A percentile compares a stretch with the other conserved stretches of the same genome.
Evolutionary conservation across 306 rosid genomes (phyloP).

Genomic region (Inga laurina): DNA sequence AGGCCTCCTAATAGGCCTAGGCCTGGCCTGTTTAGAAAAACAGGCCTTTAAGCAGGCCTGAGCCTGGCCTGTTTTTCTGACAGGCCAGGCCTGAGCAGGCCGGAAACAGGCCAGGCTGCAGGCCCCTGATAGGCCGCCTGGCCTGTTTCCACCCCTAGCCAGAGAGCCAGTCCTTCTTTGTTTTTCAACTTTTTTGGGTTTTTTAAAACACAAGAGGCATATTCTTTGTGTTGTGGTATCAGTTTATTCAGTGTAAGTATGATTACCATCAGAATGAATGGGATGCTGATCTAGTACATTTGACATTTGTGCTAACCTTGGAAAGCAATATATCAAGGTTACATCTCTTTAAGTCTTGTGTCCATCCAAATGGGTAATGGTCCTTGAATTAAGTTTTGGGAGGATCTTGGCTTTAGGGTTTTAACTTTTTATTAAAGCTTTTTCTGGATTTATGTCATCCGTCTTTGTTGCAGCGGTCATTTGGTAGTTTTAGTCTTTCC

Average conservation of each 20-base stretch:
- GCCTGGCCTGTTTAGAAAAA: too few relatives aligned
- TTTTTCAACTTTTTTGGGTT: background rate
- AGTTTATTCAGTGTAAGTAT: background rate
- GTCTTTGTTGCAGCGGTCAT: background rate
- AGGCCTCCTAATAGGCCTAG: too few relatives aligned
- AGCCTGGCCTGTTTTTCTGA: too few relatives aligned
- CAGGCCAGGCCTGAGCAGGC: too few relatives aligned
- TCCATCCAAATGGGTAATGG: background rate
- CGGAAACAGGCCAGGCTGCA: too few relatives aligned
- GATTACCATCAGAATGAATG: background rate
- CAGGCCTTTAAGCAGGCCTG: too few relatives aligned
- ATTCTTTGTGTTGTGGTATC: background rate
- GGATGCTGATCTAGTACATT: background rate
- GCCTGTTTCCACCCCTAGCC: too few relatives aligned
- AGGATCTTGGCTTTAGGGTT: background rate
- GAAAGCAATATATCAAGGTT: background rate
- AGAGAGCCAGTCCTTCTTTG: background rate
- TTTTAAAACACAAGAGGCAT: background rate
- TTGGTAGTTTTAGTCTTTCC: background rate
- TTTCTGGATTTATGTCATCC: background rate
- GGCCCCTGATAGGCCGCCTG: too few relatives aligned
- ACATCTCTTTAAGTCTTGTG: background rate
- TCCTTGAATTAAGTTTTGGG: background rate
- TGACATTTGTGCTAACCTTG: background rate
- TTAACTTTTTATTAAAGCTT: background rate